Conservation (phyloP, 345 rosid genomes). For the Gossypium bickii region DNA sequence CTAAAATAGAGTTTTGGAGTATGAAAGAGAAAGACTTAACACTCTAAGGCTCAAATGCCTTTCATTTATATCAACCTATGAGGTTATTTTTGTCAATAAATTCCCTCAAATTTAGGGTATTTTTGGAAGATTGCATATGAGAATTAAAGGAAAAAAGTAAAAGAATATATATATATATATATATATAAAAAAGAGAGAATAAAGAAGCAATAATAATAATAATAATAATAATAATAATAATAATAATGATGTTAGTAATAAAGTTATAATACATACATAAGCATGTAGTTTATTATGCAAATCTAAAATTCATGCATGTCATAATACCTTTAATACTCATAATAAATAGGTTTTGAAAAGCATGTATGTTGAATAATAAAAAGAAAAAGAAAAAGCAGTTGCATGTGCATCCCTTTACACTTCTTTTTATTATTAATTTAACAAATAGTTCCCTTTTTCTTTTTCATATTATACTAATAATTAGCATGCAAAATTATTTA, state of each 20-base stretch:
- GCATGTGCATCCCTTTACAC: not conserved
- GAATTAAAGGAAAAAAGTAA: not conserved
- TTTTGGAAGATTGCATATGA: not conserved
- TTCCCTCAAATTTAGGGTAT: not conserved
- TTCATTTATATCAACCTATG: slow-evolving; percentile 25
- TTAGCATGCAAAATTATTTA: too few species aligned
- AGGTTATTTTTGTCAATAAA: slow-evolving; percentile 42
- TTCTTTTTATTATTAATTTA: too few species aligned
- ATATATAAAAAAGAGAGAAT: not conserved
- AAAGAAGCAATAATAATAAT: not conserved
- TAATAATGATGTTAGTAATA: not conserved
- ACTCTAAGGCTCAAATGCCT: not conserved
- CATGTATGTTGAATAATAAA: not conserved
- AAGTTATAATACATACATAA: too few species aligned
- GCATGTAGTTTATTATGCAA: too few species aligned
- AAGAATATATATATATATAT: too few species aligned
- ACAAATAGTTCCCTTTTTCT: too few species aligned
- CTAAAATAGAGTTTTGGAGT: not conserved
- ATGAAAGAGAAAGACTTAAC: not conserved
- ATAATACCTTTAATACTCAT: too few species aligned
- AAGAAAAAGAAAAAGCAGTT: not conserved
- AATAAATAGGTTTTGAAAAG: not conserved
- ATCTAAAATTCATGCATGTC: too few species aligned
- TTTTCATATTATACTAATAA: too few species aligned
- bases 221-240: not conserved